Evolutionary conservation across 768 basidiomycete species (phyloP).

Genomic region (Auricularia cornea): DNA sequence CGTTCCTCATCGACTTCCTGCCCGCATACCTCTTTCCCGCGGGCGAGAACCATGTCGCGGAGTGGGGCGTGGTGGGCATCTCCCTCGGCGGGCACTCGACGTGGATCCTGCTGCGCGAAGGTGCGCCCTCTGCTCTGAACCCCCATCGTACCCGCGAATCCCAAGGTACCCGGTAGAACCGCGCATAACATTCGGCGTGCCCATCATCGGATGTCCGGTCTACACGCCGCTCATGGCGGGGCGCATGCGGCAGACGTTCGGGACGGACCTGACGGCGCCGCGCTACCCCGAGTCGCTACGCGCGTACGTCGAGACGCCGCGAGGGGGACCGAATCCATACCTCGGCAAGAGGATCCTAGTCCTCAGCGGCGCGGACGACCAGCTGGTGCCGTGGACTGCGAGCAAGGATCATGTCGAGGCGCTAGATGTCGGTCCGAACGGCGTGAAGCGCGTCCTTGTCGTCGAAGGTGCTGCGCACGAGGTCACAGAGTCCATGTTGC

Average conservation of each 20-base stretch:
- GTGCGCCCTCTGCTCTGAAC: conserved; percentile 15
- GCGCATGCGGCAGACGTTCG: conserved; percentile 41
- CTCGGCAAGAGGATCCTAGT: conserved; percentile 65
- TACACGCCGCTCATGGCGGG: conserved; percentile 46
- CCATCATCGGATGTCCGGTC: conserved; percentile 66
- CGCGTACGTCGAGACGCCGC: conserved; percentile 34
- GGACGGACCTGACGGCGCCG: conserved; percentile 31
- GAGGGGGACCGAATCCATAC: conserved; percentile 46
- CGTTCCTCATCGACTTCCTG: conserved; percentile 74
- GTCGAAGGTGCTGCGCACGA: conserved; percentile 53
- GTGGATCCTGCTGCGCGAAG: conserved; percentile 58
- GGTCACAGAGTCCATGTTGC: conserved; percentile 53
- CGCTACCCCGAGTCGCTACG: conserved; percentile 39
- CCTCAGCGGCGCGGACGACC: conserved; percentile 57
- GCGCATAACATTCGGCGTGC: conserved; percentile 34
- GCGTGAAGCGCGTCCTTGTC: conserved; percentile 48
- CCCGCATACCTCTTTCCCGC: conserved; percentile 64
- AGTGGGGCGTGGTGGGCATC: conserved; percentile 68
- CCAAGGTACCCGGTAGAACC: conserved; percentile 25
- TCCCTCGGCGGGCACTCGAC: conserved; percentile 81
- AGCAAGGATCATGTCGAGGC: conserved; percentile 47
- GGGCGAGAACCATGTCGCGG: conserved; percentile 48
- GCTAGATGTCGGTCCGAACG: conserved; percentile 44
- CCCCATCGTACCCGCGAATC: not conserved
- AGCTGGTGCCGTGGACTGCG: conserved; percentile 56